These are phyloP conservation scores for Rhizophagus clarus DNA, from an alignment of 192 early-diverging fungal genomes.

Conservation along the genomic window DNA sequence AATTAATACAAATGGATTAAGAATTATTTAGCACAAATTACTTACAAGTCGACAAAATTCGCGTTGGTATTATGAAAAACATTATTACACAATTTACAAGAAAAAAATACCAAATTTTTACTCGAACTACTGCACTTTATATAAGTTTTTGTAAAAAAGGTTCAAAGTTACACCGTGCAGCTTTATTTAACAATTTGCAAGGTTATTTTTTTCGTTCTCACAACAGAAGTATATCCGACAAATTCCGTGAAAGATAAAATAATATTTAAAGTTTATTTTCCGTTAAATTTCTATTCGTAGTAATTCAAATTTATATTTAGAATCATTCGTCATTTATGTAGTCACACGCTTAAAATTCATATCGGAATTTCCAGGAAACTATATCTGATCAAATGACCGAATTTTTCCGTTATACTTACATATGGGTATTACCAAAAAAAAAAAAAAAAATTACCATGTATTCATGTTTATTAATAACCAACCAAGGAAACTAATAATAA, in stretches of 20 bases:
- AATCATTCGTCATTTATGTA: no score
- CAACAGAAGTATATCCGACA: neutral
- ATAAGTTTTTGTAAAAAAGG: neutral
- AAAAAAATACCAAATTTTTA: neutral
- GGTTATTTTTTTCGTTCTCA: neutral
- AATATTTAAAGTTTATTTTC: no score
- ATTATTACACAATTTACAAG: neutral
- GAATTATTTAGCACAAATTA: neutral
- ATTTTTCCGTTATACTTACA: neutral
- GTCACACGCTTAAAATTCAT: neutral
- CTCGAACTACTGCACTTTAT: neutral
- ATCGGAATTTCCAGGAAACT: neutral
- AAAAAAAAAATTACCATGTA: no score
- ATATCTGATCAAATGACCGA: no score
- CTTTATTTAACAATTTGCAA: neutral
- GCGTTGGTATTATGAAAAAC: neutral
- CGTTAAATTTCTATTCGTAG: no score
- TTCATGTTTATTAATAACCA: no score
- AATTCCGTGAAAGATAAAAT: neutral
- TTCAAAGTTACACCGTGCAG: neutral
- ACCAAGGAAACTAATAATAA: no score
- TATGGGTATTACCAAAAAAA: no score
- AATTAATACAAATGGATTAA: neutral
- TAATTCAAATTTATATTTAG: no score
- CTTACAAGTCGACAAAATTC: neutral